Conservation (phyloP, 2,329 filamentous ascomycete genomes). For the Talaromyces sp. region DNA sequence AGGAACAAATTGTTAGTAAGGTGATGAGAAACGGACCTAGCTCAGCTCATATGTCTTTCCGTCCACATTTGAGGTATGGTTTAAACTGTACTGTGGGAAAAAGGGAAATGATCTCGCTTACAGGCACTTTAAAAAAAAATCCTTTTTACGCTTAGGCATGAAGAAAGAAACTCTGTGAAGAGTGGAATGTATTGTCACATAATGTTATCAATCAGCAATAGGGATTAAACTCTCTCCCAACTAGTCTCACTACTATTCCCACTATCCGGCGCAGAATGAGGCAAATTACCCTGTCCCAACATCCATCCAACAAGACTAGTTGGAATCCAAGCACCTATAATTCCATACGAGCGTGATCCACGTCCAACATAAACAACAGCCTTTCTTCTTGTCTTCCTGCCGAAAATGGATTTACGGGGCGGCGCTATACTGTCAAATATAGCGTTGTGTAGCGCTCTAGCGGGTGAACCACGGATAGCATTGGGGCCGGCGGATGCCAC, state of each 20-base stretch:
- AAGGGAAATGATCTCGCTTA: no score
- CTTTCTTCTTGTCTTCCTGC: constrained; percentile 31
- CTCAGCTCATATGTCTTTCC: no score
- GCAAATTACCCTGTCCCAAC: constrained; percentile 61
- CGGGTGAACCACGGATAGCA: constrained; percentile 58
- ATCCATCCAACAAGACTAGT: constrained; percentile 80
- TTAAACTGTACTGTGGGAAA: no score
- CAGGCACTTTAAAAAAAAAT: no score
- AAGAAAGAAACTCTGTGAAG: neutral
- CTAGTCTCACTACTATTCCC: constrained; percentile 31
- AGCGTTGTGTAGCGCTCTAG: constrained; percentile 75
- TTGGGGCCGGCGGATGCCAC: constrained; percentile 37
- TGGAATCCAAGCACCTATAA: constrained; percentile 78
- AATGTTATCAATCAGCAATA: neutral
- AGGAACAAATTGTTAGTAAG: no score
- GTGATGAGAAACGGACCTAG: no score
- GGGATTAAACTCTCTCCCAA: constrained; percentile 31
- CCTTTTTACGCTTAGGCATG: no score
- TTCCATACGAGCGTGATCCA: constrained; percentile 75
- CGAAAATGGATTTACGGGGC: constrained; percentile 35
- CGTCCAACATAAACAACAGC: constrained; percentile 74
- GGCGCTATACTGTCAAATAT: constrained; percentile 82
- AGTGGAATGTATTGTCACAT: neutral
- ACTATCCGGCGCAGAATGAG: constrained; percentile 30
- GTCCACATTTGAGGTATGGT: no score